A percentile compares a stretch with the other conserved stretches of the same genome.
Conservation (phyloP, 345 rosid species). For the Sonneratia alba region DNA sequence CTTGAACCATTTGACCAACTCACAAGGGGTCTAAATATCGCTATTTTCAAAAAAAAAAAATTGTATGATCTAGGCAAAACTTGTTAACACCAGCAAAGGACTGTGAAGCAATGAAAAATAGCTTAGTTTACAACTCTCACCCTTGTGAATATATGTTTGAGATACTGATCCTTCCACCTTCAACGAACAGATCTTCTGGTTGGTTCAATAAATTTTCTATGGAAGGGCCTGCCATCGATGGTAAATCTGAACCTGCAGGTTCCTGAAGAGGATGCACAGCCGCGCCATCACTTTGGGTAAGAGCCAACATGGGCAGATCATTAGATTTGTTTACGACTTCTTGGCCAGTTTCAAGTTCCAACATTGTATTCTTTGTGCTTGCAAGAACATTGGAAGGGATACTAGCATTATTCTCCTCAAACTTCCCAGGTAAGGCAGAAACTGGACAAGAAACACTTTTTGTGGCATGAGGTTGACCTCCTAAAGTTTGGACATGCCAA, state of each 20-base stretch:
- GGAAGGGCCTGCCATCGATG: conserved; percentile 44
- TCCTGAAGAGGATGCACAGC: conserved; percentile 32
- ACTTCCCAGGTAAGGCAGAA: conserved; percentile 49
- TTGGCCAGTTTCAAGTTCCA: conserved; percentile 45
- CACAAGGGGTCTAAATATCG: not conserved
- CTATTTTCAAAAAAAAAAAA: not conserved
- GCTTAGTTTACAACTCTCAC: conserved; percentile 20
- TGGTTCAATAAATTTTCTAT: conserved; percentile 31
- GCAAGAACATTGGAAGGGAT: conserved; percentile 30
- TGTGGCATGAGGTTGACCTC: conserved; percentile 46
- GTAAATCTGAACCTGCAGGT: conserved; percentile 44
- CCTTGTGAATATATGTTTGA: conserved; percentile 70
- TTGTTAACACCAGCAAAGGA: not conserved
- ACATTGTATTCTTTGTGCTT: conserved; percentile 28
- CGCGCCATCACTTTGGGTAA: conserved; percentile 27
- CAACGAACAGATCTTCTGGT: conserved; percentile 57
- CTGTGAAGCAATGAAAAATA: not conserved
- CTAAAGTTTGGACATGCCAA: conserved; percentile 70
- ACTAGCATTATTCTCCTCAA: conserved; percentile 49
- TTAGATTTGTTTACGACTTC: conserved; percentile 16
- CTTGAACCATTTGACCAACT: not conserved
- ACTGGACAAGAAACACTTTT: conserved; percentile 68
- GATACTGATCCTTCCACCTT: conserved; percentile 92
- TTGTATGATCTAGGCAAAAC: not conserved
- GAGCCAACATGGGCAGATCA: conserved; percentile 19